A percentile compares a stretch with the other conserved stretches of the same genome.
phyloP scores from a whole-genome alignment of 108 stramenopile genomes.

The Pseudonitzschia delicatissima region DNA sequence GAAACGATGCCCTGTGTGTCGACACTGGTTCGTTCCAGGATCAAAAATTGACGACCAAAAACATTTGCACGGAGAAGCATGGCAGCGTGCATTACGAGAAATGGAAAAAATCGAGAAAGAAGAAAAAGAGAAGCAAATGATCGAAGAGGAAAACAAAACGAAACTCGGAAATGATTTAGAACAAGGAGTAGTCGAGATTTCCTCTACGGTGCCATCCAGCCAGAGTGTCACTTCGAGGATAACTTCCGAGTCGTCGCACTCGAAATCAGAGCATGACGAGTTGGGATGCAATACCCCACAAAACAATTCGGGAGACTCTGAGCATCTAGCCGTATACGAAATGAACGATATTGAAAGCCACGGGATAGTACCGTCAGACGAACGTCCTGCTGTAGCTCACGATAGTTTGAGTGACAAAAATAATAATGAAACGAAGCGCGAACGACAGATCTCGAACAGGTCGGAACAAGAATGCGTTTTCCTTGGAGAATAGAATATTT shows the following conservation, averaged over 20 bases:
- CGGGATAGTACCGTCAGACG: too few relatives aligned
- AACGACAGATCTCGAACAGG: too few relatives aligned
- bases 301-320: background rate
- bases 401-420: too few relatives aligned
- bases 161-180: too few relatives aligned
- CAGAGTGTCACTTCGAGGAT: background rate
- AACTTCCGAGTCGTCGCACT: background rate
- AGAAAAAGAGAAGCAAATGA: background rate
- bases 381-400: too few relatives aligned
- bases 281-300: background rate
- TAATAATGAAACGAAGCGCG: too few relatives aligned
- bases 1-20: slow-evolving; percentile 67
- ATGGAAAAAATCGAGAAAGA: slow-evolving; percentile 6
- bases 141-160: too few relatives aligned
- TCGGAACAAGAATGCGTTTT: too few relatives aligned
- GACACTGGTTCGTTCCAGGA: slow-evolving; percentile 58
- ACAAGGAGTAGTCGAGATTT: background rate
- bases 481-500: too few relatives aligned
- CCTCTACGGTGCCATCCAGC: background rate
- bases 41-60: slow-evolving; percentile 30
- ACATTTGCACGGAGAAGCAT: slow-evolving; percentile 13
- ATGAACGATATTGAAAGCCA: too few relatives aligned
- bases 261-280: background rate
- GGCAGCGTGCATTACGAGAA: background rate
- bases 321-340: too few relatives aligned